Conservation (phyloP, 202 grass and related monocot genomes). For the Setaria italica region DNA sequence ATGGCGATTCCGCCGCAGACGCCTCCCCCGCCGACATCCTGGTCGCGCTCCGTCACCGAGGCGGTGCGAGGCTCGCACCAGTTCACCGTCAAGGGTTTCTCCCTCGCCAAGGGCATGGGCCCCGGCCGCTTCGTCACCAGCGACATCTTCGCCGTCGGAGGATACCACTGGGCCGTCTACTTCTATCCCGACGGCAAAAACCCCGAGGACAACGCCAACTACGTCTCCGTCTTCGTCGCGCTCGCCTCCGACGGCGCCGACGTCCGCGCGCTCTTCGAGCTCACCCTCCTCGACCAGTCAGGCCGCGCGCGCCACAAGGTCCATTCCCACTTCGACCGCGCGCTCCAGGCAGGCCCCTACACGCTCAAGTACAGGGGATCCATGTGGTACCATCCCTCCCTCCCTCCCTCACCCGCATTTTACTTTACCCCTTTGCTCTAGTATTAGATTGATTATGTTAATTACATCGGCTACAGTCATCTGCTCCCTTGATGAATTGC, state of each 20-base stretch:
- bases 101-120: slow-evolving; percentile 83
- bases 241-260: slow-evolving; percentile 84
- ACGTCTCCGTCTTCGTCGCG: slow-evolving; percentile 90
- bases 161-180: slow-evolving; percentile 85
- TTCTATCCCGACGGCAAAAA: slow-evolving; percentile 91
- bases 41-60: slow-evolving; percentile 74
- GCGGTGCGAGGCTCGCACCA: slow-evolving; percentile 78
- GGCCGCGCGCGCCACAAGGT: slow-evolving; percentile 76
- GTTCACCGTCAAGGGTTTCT: slow-evolving; percentile 81
- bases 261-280: slow-evolving; percentile 88
- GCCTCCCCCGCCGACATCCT: slow-evolving; percentile 35
- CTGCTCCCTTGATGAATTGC: background rate
- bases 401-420: background rate
- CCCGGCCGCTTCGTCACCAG: slow-evolving; percentile 71
- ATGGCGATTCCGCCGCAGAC: slow-evolving; percentile 41
- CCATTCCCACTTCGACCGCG: slow-evolving; percentile 79
- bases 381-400: slow-evolving; percentile 57
- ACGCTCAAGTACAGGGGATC: slow-evolving; percentile 88
- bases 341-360: slow-evolving; percentile 67
- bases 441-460: background rate
- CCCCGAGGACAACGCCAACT: slow-evolving; percentile 74
- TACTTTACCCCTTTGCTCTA: background rate
- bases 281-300: slow-evolving; percentile 84
- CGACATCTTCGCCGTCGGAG: slow-evolving; percentile 82
- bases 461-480: background rate